Evolutionary conservation across 2,329 filamentous ascomycete species (phyloP), one percentile per base, ranked within the genome.

Genomic region (Pseudogymnoascus sp.): DNA sequence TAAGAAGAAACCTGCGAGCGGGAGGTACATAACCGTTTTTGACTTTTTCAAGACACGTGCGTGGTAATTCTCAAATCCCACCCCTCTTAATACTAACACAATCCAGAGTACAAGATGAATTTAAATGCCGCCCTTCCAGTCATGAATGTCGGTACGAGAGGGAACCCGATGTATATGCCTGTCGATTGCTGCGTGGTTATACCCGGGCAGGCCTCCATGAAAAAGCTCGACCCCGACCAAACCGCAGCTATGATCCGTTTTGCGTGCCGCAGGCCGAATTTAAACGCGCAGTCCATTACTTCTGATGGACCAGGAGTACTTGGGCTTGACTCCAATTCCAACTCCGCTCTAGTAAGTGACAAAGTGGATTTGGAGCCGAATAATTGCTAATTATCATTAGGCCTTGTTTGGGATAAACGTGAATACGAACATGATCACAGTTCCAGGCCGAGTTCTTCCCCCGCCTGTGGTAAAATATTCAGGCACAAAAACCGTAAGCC

Each of bases 221-320:
- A 81, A 3, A 85, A 86, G 69, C 78, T 93, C 15, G 80, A 73
- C 0, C 77, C 80, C 0, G 74, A 78, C 0, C 88, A 93, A 70
- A 89, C 88, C 0, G 78, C 81, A 0, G 70, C 76, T 0, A 93
- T 95, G 90, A 85, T 93, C 53, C 76, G 76, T 0, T 90, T 91
- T 71, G 88, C 91, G 1, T 90, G 88, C 63, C 82, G 88, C 3
- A 76, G 76, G 0, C 90, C 90, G 0, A 79, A 80, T 1, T 76
- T 81, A 5, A 96, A 93, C 67, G 89, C 87, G 0, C 71, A 79
- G 1, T 88, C 87, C 0, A 88, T 95, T 68, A 79, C 82, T 1
- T 79, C 73, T 0, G 79, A 80, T 8, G 88, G 84, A 2, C 80
- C 85, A 23, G 66, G 76, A 17, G 76, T 84, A 4, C 78, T 93